Evolutionary conservation across 805 yeast species (phyloP), one percentile per base, ranked within the genome.

Genomic region (Brettanomyces sp.): DNA sequence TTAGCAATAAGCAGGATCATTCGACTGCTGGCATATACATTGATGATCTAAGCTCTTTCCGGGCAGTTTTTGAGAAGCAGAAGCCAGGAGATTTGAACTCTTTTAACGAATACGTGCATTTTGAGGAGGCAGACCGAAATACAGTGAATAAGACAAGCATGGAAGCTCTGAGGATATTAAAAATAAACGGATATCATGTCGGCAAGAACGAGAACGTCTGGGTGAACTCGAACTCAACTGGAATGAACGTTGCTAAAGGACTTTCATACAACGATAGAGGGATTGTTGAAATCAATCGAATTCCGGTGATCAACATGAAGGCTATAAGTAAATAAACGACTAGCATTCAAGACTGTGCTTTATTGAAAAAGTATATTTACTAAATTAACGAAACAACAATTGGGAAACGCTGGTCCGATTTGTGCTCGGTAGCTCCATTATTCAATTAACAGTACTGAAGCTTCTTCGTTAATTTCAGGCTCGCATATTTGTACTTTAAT

Each of bases 61-160:
- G 79, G 39, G 37, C 79, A 13, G 56, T 60, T 4, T 46, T 80
- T 34, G 88, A 82, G 57, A 60, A 64, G 22, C 48, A 79, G 21
- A 48, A 46, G 6, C 54, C 62, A 1, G 74, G 73, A 0, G 46
- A 56, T 1, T 48, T 76, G 13, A 82, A 79, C 50, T 42, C 60
- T 0, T 47, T 47, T 22, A 76, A 76, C 41, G 49, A 53, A 1
- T 42, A 52, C 7, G 58, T 74, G 7, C 59, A 18, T 18, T 18
- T 65, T 2, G 45, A 50, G 7, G 60, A 62, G n/a, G 42, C 38
- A n/a, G 4, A 43, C n/a, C 7, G 8, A 18, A 21, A 12, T 6
- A 25, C 30, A n/a, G 18, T n/a, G 13, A 9, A 13, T n/a, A 24
- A 12, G 9, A 13, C 9, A 8, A 40, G 22, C 7, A 28, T 9